Evolutionary conservation across 139 green algal species (phyloP), one percentile per base, ranked within the genome.

Genomic region (Coelastrella sp.): DNA sequence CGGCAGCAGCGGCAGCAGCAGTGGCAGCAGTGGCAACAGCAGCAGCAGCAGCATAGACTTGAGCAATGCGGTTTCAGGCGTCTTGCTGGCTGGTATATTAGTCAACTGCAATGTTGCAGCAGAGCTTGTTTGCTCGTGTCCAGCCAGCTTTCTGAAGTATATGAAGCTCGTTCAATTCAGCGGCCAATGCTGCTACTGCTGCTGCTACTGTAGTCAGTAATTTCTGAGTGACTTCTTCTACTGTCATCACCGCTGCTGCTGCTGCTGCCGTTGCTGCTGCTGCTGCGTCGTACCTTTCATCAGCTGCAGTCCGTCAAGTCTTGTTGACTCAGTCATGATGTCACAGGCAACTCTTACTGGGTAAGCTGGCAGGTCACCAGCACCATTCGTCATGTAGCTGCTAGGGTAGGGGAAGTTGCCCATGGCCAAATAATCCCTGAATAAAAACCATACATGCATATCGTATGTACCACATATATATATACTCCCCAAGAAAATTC

Each of bases 401-500:
- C 49, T 86, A 14, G 92, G 87, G 68, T 94, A 95, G 7, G 93
- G 93, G 84, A 93, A 95, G 85, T 96, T 95, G 49, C 94, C 95
- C 96, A 97, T 97, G 7, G 96, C 95, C 87, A 97, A 94, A 60
- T 91, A 93, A 89, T 98, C 95, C 83, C 83, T 88, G 83, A 35
- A 65, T 4, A 57, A 35, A 78, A 35, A n/a, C 17, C 58, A 24
- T 61, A 82, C 35, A 49, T 49, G 35, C 35, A 49, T 5, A 49
- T 49, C 3, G 35, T 10, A 59, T 24, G 3, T 12, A 22, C 9
- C 22, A 17, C 24, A 0, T 49, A 83, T 25, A n/a, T n/a, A n/a
- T n/a, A n/a, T n/a, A n/a, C n/a, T n/a, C n/a, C n/a, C n/a, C n/a
- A n/a, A n/a, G n/a, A n/a, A n/a, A n/a, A n/a, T n/a, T n/a, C n/a